Percentiles rank a stretch among this genome's conserved stretches.
These are phyloP conservation scores for Nitzschia sp. DNA, from an alignment of 108 stramenopile genomes.

Conservation along the genomic window DNA sequence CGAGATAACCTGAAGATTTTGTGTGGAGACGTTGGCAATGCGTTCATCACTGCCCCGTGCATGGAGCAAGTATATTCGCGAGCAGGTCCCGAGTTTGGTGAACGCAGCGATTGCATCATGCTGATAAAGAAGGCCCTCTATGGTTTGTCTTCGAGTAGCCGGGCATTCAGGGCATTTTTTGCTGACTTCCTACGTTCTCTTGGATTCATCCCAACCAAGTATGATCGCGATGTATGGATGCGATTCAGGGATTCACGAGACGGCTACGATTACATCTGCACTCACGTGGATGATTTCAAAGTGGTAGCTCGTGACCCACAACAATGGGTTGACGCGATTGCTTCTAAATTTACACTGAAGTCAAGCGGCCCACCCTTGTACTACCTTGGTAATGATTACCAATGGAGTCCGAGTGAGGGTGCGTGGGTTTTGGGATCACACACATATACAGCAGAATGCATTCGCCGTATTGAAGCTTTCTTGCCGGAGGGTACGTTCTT, in stretches of 20 bases:
- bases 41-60: not conserved
- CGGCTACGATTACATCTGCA: slow-evolving; percentile 36
- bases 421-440: not conserved
- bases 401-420: not conserved
- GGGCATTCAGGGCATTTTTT: not conserved
- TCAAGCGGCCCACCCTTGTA: not conserved
- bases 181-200: slow-evolving; percentile 14
- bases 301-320: slow-evolving; percentile 16
- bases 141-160: slow-evolving; percentile 14
- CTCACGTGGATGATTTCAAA: slow-evolving; percentile 36
- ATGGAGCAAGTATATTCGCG: slow-evolving; percentile 36
- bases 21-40: slow-evolving; percentile 33
- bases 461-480: slow-evolving; percentile 4
- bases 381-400: slow-evolving; percentile 1
- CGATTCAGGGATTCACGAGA: not conserved
- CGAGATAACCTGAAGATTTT: slow-evolving; percentile 31
- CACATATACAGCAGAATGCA: not conserved
- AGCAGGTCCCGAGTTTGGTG: slow-evolving; percentile 44
- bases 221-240: slow-evolving; percentile 24
- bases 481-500: not conserved
- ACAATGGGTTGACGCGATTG: not conserved
- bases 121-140: slow-evolving; percentile 38
- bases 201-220: slow-evolving; percentile 5
- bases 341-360: not conserved
- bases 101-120: slow-evolving; percentile 21